Evolutionary conservation across 352 stramenopile genomes (phyloP).

Genomic region (Peronosclerospora sorghi): DNA sequence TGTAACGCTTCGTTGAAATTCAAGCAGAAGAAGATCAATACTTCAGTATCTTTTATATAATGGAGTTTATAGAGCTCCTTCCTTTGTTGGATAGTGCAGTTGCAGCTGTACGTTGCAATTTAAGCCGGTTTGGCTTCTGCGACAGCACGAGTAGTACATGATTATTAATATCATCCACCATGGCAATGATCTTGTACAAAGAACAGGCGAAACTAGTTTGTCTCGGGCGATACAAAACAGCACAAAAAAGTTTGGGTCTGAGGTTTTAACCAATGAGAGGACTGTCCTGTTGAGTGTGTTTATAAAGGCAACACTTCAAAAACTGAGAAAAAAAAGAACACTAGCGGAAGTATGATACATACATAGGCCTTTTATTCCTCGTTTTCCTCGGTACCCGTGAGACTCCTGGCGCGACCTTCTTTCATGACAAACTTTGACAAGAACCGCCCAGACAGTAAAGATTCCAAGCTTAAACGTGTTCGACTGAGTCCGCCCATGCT

Average conservation of each 20-base stretch:
- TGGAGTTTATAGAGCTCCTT: too few relatives aligned
- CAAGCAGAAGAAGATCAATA: too few relatives aligned
- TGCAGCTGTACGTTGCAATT: too few relatives aligned
- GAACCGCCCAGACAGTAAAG: background rate
- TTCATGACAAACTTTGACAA: slow-evolving; percentile 6
- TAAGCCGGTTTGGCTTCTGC: too few relatives aligned
- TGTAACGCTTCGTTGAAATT: too few relatives aligned
- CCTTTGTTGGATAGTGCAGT: too few relatives aligned
- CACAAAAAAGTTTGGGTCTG: background rate
- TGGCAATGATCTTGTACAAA: too few relatives aligned
- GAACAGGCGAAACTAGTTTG: background rate
- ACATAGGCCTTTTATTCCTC: slow-evolving; percentile 5
- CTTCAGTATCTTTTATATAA: too few relatives aligned
- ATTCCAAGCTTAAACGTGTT: slow-evolving; percentile 14
- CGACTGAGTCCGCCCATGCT: slow-evolving; percentile 14
- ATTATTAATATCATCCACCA: background rate
- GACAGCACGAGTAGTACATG: too few relatives aligned
- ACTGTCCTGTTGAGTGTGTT: too few relatives aligned
- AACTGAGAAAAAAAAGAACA: slow-evolving; percentile 1
- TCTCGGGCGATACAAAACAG: background rate
- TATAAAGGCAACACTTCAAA: too few relatives aligned
- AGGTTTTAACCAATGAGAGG: background rate
- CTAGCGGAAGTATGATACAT: background rate
- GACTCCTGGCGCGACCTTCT: slow-evolving; percentile 5
- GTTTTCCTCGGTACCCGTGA: background rate